phyloP scores from a whole-genome alignment of 2,329 filamentous ascomycete genomes.

The Endoconidiophora polonica region DNA sequence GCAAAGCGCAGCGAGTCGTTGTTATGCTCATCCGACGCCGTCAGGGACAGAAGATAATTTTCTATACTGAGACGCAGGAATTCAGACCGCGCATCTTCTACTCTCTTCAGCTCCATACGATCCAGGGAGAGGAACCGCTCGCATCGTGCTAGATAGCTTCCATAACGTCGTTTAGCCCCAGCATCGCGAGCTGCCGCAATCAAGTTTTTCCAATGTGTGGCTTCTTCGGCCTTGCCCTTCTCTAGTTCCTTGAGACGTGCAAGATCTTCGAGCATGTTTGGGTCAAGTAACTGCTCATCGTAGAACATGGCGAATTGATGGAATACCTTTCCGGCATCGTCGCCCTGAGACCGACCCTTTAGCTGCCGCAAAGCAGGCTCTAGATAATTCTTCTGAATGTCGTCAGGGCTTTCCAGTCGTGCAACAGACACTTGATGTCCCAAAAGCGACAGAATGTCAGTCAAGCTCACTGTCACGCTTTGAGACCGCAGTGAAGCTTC shows the following conservation, averaged over 20 bases:
- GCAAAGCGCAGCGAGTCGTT: slow-evolving; percentile 85
- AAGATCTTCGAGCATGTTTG: slow-evolving; percentile 71
- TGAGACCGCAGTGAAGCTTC: slow-evolving; percentile 46
- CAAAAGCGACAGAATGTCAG: slow-evolving; percentile 72
- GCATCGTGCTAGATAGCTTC: slow-evolving; percentile 51
- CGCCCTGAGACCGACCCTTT: slow-evolving; percentile 46
- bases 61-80: slow-evolving; percentile 81
- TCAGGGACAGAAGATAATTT: slow-evolving; percentile 77
- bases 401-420: slow-evolving; percentile 75
- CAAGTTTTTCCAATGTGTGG: slow-evolving; percentile 45
- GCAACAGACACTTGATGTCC: slow-evolving; percentile 82
- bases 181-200: slow-evolving; percentile 35
- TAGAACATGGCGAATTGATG: slow-evolving; percentile 94
- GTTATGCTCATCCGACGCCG: slow-evolving; percentile 73
- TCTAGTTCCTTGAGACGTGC: slow-evolving; percentile 56
- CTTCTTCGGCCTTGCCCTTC: slow-evolving; percentile 48
- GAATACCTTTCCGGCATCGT: slow-evolving; percentile 72
- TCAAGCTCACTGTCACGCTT: slow-evolving; percentile 52
- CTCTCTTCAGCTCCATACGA: slow-evolving; percentile 65
- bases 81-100: slow-evolving; percentile 58
- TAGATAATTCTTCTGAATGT: slow-evolving; percentile 75
- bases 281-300: slow-evolving; percentile 79
- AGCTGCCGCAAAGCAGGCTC: slow-evolving; percentile 71
- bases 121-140: slow-evolving; percentile 83
- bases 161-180: slow-evolving; percentile 38